Evolutionary conservation across 2,329 filamentous ascomycete genomes (phyloP).

Genomic region (Fusarium sterilihyphosum): DNA sequence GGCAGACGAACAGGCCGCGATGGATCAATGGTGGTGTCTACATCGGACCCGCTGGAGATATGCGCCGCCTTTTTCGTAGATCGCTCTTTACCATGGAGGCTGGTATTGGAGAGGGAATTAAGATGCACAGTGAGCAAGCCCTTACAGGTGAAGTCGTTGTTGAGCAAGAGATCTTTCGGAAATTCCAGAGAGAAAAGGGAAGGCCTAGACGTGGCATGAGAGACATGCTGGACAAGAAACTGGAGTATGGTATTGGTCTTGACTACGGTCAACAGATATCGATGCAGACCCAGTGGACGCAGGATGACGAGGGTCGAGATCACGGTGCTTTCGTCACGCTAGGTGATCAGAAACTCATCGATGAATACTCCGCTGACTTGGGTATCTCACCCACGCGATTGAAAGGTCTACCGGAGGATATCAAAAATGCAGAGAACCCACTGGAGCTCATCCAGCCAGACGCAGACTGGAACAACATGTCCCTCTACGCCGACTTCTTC

Average conservation of each 20-base stretch:
- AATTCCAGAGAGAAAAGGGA: background rate
- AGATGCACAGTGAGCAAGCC: conserved; percentile 2
- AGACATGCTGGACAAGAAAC: background rate
- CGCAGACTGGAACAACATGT: background rate
- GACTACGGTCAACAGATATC: conserved; percentile 3
- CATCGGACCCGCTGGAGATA: background rate
- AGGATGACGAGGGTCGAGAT: background rate
- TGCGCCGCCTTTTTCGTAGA: conserved; percentile 3
- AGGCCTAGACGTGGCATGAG: fast-evolving
- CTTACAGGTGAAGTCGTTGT: background rate
- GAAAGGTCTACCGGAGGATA: background rate
- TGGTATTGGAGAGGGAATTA: background rate
- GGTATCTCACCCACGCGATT: background rate
- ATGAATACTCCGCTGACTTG: background rate
- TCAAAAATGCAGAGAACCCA: background rate
- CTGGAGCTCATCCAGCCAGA: background rate
- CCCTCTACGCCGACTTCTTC: conserved; percentile 4
- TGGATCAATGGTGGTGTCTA: conserved; percentile 5
- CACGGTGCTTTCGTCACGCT: background rate
- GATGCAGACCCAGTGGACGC: background rate
- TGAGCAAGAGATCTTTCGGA: background rate
- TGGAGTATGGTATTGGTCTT: background rate
- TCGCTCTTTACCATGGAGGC: background rate
- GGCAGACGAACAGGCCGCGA: background rate
- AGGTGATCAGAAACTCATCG: background rate